Percentiles rank a stretch among this genome's conserved stretches.
Evolutionary conservation across 148 eudicot genomes (phyloP).

Genomic region (Beta vulgaris): DNA sequence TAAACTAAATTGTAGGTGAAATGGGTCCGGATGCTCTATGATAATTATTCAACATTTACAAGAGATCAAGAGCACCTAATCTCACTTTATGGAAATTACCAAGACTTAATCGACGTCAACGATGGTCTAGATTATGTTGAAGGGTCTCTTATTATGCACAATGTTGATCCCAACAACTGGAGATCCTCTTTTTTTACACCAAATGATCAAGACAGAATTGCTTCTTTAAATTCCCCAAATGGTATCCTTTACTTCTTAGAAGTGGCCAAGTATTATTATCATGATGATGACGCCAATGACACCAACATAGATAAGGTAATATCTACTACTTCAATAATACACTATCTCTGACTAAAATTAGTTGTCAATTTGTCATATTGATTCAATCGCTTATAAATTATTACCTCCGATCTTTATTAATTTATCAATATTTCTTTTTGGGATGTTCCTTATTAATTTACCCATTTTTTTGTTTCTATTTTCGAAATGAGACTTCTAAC

Average conservation of each 20-base stretch:
- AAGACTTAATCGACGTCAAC: conserved; percentile 9
- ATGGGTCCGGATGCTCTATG: conserved; percentile 79
- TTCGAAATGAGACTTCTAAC: too few relatives aligned
- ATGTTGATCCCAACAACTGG: conserved; percentile 66
- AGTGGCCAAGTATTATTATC: conserved; percentile 60
- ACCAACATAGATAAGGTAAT: conserved; percentile 10
- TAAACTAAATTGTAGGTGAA: conserved; percentile 48
- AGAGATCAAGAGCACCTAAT: conserved; percentile 83
- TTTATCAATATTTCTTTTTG: too few relatives aligned
- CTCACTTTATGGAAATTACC: conserved; percentile 35
- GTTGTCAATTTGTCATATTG: background rate
- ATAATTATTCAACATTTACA: conserved; percentile 57
- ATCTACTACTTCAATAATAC: too few relatives aligned
- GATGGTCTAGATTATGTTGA: conserved; percentile 68
- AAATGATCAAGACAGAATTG: conserved; percentile 42
- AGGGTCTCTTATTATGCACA: conserved; percentile 57
- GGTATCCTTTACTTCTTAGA: conserved; percentile 74
- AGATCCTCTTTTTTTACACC: conserved; percentile 76
- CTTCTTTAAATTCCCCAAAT: conserved; percentile 36
- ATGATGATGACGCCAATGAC: conserved; percentile 26
- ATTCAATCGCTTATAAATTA: background rate
- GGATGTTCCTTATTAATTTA: too few relatives aligned
- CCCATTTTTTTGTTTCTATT: too few relatives aligned
- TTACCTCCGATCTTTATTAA: too few relatives aligned
- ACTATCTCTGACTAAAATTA: too few relatives aligned